Percentiles rank a stretch among this genome's conserved stretches.
Conservation (phyloP, 352 stramenopile genomes). For the Phytophthora chlamydospora region DNA sequence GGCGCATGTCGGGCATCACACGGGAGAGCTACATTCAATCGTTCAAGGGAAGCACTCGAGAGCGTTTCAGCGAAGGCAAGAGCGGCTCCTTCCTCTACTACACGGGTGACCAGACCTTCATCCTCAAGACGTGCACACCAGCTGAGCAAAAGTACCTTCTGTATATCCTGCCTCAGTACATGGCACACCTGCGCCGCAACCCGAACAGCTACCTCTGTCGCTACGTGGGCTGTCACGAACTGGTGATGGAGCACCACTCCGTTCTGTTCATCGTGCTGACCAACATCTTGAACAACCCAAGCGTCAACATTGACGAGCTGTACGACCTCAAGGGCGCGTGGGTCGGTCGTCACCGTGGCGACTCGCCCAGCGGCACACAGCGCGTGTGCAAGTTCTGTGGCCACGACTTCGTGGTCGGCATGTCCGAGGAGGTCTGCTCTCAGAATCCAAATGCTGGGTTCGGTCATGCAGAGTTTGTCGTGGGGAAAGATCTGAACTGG, state of each 20-base stretch:
- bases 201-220: constrained; percentile 89
- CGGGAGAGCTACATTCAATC: constrained; percentile 79
- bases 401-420: constrained; percentile 86
- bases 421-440: constrained; percentile 80
- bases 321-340: constrained; percentile 93
- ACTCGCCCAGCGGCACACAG: constrained; percentile 70
- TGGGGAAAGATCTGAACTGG: constrained; percentile 91
- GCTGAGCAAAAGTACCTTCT: constrained; percentile 85
- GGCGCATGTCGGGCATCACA: constrained; percentile 78
- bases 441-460: constrained; percentile 65
- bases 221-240: constrained; percentile 89
- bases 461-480: constrained; percentile 79
- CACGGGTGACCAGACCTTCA: constrained; percentile 88
- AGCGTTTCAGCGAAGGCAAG: constrained; percentile 91
- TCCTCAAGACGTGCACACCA: constrained; percentile 89
- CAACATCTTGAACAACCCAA: constrained; percentile 89
- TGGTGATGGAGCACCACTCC: constrained; percentile 87
- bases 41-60: constrained; percentile 78
- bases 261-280: constrained; percentile 90
- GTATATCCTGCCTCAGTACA: constrained; percentile 90
- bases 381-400: constrained; percentile 89
- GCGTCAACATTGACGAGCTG: constrained; percentile 85
- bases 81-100: constrained; percentile 91
- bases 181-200: constrained; percentile 75
- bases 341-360: constrained; percentile 78